Base-by-base conservation (phyloP, 1,284 basidiomycete species). In the Malassezia pachydermatis region DNA sequence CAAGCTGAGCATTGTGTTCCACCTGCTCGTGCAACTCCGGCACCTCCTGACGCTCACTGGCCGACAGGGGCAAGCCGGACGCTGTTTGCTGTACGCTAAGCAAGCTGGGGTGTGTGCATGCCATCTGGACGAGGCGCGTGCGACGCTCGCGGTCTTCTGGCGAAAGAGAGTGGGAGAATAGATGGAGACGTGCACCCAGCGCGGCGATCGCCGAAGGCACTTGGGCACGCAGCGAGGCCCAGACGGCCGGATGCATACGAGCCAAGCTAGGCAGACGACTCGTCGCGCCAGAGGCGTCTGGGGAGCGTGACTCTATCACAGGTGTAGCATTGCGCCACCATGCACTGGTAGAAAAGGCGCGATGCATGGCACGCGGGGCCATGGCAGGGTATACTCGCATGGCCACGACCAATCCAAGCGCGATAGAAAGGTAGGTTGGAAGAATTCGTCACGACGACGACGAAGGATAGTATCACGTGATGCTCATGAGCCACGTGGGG, bases 1-100 rank as follows among this genome's bases (percentile, higher is more conserved):
- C 78, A 4, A 95, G 79, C 39, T 84, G 79, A n/a, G 79, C 82
- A 74, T 96, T 95, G 80, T 83, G 62, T 4, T 59, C 45, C 5
- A 58, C 43, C 0, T 8, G 23, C 13, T 55, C 45, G 5, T 29
- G 17, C n/a, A 56, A 39, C 17, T 45, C 36, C 14, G 44, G 41
- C 3, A 46, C 35, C 23, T 51, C 23, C 5, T 41, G 20, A 8
- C 50, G 50, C 19, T 46, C 50, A 13, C 28, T 27, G 28, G 27
- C 28, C 11, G 43, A 44, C 38, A 52, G 33, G 24, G 51, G 43
- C 2, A 65, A 29, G 10, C 42, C 41, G 3, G 23, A 24, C 2
- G 30, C 38, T 10, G 35, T 16, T 34, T 36, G 43, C 43, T 63
- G 63, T 1, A 48, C 53, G 3, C 41, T 10, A 7, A 60, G 51